Base-by-base conservation (phyloP, 108 stramenopile genomes). In the Schizochytrium sp. region DNA sequence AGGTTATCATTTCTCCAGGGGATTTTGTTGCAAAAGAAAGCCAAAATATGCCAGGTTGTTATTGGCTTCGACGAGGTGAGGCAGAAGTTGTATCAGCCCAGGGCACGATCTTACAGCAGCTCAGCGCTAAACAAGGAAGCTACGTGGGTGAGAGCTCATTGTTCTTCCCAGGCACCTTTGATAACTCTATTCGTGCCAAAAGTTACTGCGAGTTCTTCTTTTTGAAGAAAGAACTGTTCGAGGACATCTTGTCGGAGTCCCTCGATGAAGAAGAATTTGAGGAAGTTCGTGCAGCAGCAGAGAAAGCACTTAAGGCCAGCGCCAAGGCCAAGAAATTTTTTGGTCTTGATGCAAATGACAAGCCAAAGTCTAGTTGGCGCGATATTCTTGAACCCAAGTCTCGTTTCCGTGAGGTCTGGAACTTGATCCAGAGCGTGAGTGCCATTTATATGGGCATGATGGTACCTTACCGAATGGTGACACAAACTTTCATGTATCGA, bases 251-350 rank as follows among this genome's bases (percentile, higher is more conserved):
- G 28, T 57, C 87, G 13, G 57, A 87, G 40, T 59, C 57, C 19
- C 57, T 87, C 17, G 47, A 49, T 47, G 50, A 83, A 40, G 76
- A 83, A 7, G 76, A 83, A 28, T 83, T 83, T 1, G 76, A 55
- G 55, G 76, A 83, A 53, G 55, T 83, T 38, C 50, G 53, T 5
- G 10, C 47, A 38, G 76, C 5, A 40, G 76, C 76, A 42, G 76
- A 83, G 13, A 55, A 49, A n/a, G 76, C 76, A 10, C 50, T 53
- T 2, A 83, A 83, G 47, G 50, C 50, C 0, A 83, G 76, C 76
- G 76, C 76, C 5, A 83, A 83, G 76, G 76, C 55, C 50, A 83
- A 83, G 76, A 83, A 83, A 40, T 83, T 83, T 28, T 83, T 83
- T 42, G 76, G 76, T 10, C 76, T 83, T 40, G 76, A 83, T 40